Conservation (phyloP, 495 filamentous ascomycete genomes). For the Aspergillus baeticus region DNA sequence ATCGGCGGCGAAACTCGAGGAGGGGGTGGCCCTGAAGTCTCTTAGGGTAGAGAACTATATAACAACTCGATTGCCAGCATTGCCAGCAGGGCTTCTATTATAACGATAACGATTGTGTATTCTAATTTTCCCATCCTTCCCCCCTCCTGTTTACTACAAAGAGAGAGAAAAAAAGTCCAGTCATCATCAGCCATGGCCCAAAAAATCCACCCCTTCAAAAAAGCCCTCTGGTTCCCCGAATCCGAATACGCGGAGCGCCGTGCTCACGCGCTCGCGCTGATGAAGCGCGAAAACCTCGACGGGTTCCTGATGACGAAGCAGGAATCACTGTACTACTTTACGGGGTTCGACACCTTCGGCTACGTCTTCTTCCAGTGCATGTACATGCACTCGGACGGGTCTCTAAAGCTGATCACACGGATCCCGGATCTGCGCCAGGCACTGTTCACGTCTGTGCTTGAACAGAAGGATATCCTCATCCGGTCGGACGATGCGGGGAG, state of each 20-base stretch:
- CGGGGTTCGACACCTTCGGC: constrained; percentile 27
- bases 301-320: constrained; percentile 27
- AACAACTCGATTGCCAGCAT: too few species aligned
- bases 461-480: constrained; percentile 22
- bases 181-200: constrained; percentile 13
- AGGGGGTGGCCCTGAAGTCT: too few species aligned
- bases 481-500: constrained; percentile 23
- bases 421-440: constrained; percentile 26
- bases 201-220: constrained; percentile 22
- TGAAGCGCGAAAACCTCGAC: constrained; percentile 25
- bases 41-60: too few species aligned
- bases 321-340: constrained; percentile 27
- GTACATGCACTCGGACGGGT: constrained; percentile 26
- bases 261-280: constrained; percentile 15
- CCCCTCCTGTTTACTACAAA: not conserved
- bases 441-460: constrained; percentile 22
- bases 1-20: too few species aligned
- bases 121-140: too few species aligned
- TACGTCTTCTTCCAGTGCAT: constrained; percentile 29
- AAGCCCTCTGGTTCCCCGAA: constrained; percentile 21
- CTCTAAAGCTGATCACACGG: constrained; percentile 22
- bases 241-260: constrained; percentile 18
- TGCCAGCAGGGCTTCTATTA: too few species aligned
- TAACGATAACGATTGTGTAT: too few species aligned
- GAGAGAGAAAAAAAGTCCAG: too few species aligned